Evolutionary conservation across 192 early-diverging fungal species (phyloP).

Genomic region (Entomortierella lignicola): DNA sequence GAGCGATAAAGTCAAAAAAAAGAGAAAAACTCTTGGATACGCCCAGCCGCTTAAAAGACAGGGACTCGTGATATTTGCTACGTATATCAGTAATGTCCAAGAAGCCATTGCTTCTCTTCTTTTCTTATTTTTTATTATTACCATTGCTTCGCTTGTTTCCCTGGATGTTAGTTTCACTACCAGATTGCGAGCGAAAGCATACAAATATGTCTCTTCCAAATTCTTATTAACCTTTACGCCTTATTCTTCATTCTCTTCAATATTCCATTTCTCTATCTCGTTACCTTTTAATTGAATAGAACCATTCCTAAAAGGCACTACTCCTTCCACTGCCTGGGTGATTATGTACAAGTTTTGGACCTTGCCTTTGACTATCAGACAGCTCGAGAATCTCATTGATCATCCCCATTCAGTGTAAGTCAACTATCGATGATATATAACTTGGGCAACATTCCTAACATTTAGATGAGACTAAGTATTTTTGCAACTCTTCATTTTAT

Average conservation of each 20-base stretch:
- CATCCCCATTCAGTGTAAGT: conserved; percentile 81
- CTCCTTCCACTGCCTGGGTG: conserved; percentile 85
- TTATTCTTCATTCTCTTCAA: conserved; percentile 5
- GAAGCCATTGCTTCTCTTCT: conserved; percentile 7
- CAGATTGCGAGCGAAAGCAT: neutral
- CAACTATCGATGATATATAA: neutral
- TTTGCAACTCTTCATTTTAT: neutral
- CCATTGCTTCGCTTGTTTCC: neutral
- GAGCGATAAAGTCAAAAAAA: neutral
- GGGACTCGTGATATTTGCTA: conserved; percentile 13
- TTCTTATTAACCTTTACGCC: conserved; percentile 27
- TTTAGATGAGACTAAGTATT: neutral
- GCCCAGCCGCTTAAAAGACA: neutral
- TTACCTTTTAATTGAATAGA: conserved; percentile 55
- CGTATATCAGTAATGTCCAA: conserved; percentile 43
- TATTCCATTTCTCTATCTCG: conserved; percentile 1
- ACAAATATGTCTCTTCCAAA: neutral
- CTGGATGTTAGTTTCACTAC: neutral
- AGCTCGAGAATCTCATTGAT: conserved; percentile 81
- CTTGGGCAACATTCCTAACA: neutral
- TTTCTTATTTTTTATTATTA: too few species aligned
- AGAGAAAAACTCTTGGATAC: neutral
- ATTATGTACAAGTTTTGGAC: conserved; percentile 89
- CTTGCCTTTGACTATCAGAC: conserved; percentile 76
- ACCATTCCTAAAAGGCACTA: conserved; percentile 83